Base-by-base conservation (phyloP, 2,329 filamentous ascomycete species). In the Trichophyton verrucosum region DNA sequence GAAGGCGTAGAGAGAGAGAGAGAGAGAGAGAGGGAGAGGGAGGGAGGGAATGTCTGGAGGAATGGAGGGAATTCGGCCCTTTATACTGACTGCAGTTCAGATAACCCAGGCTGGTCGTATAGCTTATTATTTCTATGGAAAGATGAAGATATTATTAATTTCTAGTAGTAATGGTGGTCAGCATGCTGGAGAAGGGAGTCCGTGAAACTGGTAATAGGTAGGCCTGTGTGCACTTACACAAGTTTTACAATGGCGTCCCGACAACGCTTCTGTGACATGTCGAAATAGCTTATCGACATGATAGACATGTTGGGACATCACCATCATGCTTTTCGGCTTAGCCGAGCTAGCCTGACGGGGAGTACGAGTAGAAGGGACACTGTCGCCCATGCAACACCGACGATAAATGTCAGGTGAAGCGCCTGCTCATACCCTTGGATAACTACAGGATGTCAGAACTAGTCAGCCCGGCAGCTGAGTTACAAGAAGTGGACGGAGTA, bases 361-460 rank as follows among this genome's bases (percentile, higher is more conserved):
- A 68, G 61, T 42, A 72, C 66, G 53, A 75, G 55, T 7, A 72
- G 3, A 5, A 75, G 63, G 66, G 73, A 72, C 42, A 75, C 63
- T 7, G 62, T 61, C 36, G 64, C 72, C 66, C 69, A 75, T 17
- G 75, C 30, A 15, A 72, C 70, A 4, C 71, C 73, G 8, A 73
- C 75, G 7, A 73, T 40, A 61, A 75, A 75, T 0, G 74, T 76
- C 27, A 69, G 58, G 27, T 70, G 71, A 42, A 76, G 71, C 46
- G 73, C 69, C 2, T 63, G 62, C 11, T 70, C 70, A 64, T 76
- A 76, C 15, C 74, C 71, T 17, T 62, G 63, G 24, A 74, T 70
- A 1, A 75, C 74, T 76, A 47, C 15, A 24, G 2, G 13, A 13
- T 38, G 33, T 9, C 46, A 5, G 22, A 2, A 13, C 24, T 9